These are phyloP conservation scores for Chalciporus sp. DNA, from an alignment of 1,284 basidiomycete genomes.

Conservation along the genomic window DNA sequence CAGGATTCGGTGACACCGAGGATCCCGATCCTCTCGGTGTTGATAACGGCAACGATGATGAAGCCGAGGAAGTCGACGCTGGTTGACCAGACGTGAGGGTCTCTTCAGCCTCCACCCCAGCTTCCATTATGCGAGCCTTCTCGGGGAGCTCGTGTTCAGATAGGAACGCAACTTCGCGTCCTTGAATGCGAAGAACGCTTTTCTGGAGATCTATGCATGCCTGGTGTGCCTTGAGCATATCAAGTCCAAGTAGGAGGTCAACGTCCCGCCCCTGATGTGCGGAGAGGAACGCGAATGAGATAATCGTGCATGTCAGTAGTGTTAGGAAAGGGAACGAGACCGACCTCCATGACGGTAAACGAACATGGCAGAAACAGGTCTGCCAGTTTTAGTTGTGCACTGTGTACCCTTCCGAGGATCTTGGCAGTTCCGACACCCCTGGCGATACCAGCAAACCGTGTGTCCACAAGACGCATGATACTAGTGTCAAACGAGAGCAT, in stretches of 20 bases:
- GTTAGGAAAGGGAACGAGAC: constrained; percentile 14
- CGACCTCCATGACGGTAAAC: constrained; percentile 93
- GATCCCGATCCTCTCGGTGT: constrained; percentile 6
- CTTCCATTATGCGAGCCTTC: constrained; percentile 58
- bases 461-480: constrained; percentile 92
- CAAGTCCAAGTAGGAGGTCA: constrained; percentile 92
- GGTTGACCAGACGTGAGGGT: constrained; percentile 18
- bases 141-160: constrained; percentile 93
- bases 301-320: not conserved
- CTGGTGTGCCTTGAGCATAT: constrained; percentile 98
- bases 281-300: not conserved
- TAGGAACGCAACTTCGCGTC: constrained; percentile 84
- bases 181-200: constrained; percentile 87
- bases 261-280: constrained; percentile 76
- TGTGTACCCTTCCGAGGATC: constrained; percentile 94
- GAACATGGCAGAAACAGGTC: constrained; percentile 87
- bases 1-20: constrained; percentile 8
- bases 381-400: constrained; percentile 87
- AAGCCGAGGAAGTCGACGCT: constrained; percentile 5
- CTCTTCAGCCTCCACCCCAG: constrained; percentile 26
- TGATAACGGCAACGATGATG: constrained; percentile 11
- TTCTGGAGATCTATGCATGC: constrained; percentile 93
- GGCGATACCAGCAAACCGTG: constrained; percentile 87
- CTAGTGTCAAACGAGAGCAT: constrained; percentile 37
- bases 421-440: constrained; percentile 95